Evolutionary conservation across 2,329 filamentous ascomycete genomes (phyloP).

Genomic region (Colletotrichum sidae): DNA sequence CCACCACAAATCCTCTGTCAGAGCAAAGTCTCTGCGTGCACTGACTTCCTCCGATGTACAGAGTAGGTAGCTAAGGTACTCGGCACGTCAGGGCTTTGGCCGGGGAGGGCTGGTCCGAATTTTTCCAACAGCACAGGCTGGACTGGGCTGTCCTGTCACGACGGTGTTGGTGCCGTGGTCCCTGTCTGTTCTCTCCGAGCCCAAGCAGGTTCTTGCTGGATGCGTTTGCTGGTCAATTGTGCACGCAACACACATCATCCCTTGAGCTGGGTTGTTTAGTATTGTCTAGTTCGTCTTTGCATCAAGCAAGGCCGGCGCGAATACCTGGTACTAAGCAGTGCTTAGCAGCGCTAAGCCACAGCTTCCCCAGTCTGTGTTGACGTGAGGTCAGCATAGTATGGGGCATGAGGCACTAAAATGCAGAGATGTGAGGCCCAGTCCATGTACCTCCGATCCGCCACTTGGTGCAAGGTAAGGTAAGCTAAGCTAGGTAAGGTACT

Average conservation of each 20-base stretch:
- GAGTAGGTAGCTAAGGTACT: too few relatives aligned
- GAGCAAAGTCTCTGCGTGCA: conserved; percentile 6
- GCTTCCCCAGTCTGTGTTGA: conserved; percentile 32
- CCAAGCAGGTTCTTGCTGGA: background rate
- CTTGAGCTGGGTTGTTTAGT: conserved; percentile 7
- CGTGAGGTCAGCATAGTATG: conserved; percentile 29
- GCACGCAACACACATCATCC: background rate
- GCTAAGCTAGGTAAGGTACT: too few relatives aligned
- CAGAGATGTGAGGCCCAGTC: too few relatives aligned
- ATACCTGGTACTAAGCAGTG: conserved; percentile 20
- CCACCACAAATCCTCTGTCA: conserved; percentile 7
- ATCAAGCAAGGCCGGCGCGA: conserved; percentile 19
- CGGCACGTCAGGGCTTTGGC: background rate
- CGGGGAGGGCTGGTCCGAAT: conserved; percentile 8
- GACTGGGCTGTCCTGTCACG: background rate
- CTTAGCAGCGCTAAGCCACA: conserved; percentile 37
- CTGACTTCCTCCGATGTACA: conserved; percentile 27
- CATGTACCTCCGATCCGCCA: too few relatives aligned
- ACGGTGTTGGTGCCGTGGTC: background rate
- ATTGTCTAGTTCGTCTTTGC: conserved; percentile 32
- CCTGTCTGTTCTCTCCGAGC: background rate
- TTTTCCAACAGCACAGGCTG: conserved; percentile 9
- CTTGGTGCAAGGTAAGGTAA: too few relatives aligned
- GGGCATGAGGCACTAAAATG: background rate
- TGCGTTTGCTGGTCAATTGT: background rate